phyloP scores from a whole-genome alignment of 208 protist genomes.

The Tetramitus jugosus region DNA sequence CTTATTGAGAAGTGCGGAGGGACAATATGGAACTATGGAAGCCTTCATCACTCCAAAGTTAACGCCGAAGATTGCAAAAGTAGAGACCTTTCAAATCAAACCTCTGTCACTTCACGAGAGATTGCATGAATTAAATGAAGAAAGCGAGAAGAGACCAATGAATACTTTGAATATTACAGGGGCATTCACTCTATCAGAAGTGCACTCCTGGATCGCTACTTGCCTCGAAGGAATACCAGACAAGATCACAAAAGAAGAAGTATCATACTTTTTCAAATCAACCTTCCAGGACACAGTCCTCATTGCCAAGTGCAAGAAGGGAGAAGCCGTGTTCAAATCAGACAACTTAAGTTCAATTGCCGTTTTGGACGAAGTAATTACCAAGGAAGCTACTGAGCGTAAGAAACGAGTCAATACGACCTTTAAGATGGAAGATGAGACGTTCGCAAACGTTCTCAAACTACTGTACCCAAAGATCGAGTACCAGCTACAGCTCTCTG shows the following conservation, averaged over 20 bases:
- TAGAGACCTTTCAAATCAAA: slow-evolving; percentile 24
- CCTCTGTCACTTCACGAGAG: slow-evolving; percentile 31
- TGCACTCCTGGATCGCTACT: slow-evolving; percentile 28
- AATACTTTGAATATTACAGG: slow-evolving; percentile 28
- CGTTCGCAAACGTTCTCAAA: slow-evolving; percentile 8
- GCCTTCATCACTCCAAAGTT: slow-evolving; percentile 28
- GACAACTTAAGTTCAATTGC: slow-evolving; percentile 32
- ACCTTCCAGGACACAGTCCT: slow-evolving; percentile 33
- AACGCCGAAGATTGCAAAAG: slow-evolving; percentile 25
- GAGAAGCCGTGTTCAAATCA: slow-evolving; percentile 25
- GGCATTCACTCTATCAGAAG: slow-evolving; percentile 26
- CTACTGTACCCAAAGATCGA: slow-evolving; percentile 32
- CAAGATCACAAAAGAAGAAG: slow-evolving; percentile 24
- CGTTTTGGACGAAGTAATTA: slow-evolving; percentile 31
- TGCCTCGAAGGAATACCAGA: slow-evolving; percentile 34
- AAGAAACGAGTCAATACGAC: slow-evolving; percentile 24
- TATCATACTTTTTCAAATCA: slow-evolving; percentile 29
- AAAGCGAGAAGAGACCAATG: background rate
- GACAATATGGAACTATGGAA: slow-evolving; percentile 33
- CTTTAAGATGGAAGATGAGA: slow-evolving; percentile 26
- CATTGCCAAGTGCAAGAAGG: background rate
- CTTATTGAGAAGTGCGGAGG: slow-evolving; percentile 30
- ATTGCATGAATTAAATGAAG: background rate
- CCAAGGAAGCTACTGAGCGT: slow-evolving; percentile 27
- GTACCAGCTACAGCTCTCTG: slow-evolving; percentile 28